Base-by-base conservation (phyloP, 768 basidiomycete species). In the Lentinula guzmanii region DNA sequence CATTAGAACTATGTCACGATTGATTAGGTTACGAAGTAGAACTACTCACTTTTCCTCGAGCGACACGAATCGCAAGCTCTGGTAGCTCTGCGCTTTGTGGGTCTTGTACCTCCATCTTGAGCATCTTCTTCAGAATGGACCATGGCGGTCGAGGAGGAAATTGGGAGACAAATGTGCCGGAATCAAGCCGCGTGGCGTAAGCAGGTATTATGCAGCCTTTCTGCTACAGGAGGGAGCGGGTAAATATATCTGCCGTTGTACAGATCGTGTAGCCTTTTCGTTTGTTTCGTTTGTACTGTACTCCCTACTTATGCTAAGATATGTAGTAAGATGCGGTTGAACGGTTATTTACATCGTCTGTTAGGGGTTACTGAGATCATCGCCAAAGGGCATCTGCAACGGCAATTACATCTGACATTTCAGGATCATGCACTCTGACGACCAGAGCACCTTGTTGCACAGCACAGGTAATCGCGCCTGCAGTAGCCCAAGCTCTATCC, bases 401-500 rank as follows among this genome's bases (percentile, higher is more conserved):
- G 31, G 75, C 75, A 0, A 93, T 80, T 1, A 89, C 87, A 70
- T 98, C 95, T 31, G 74, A 75, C 78, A 93, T 87, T 62, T 85
- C 86, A 43, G 86, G 82, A 69, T 95, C 89, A 71, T 98, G 95
- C 2, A 97, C 93, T 21, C 96, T 76, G 8, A 96, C 82, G 3
- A 93, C 74, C 60, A 82, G 76, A 0, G 86, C 86, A 0, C 85
- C 83, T 66, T 93, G 90, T 66, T 88, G 89, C 31, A 90, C 80
- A 2, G 87, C 85, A 68, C 88, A 89, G 1, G 87, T 75, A 7
- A 91, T 86, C 0, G 86, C 84, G 1, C 89, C 87, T 0, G 89
- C 87, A 11, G 95, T 97, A 1, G 92, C 95, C 76, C 82, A 90
- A 1, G 71, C 80, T 8, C 95, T 75, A 60, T 94, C 90, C 62